Base-by-base conservation (phyloP, 768 basidiomycete genomes). In the Dioszegia hungarica region DNA sequence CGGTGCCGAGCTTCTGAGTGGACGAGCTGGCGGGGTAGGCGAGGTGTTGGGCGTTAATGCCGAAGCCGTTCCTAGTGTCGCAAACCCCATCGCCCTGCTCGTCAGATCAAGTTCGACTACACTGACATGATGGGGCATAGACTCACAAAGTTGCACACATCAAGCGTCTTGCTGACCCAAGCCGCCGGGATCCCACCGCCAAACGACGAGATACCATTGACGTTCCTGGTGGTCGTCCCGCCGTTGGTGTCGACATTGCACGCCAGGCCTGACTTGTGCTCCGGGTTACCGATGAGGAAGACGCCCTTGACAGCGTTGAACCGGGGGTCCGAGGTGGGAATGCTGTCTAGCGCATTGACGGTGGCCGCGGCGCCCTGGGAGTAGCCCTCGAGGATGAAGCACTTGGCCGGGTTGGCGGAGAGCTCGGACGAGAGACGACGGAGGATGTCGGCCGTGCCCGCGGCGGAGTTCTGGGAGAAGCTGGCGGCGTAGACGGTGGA, bases 271-370 rank as follows among this genome's bases (percentile, higher is more conserved):
- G 55, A 25, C 43, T 53, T 63, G 28, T 63, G 62, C 3, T 52
- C 41, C 6, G 62, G 62, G 58, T 59, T 54, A 15, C 62, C 62
- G 41, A 63, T 56, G 31, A 63, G 58, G 58, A 63, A 56, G 31
- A 63, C 62, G 41, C 62, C 62, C 50, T 63, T 63, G 58, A 60
- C 58, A 28, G 62, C 62, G 28, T 48, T 44, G 47, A 63, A 63
- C 17, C 46, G 6, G 14, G 58, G 48, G 12, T 54, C 57, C 17
- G 58, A 56, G 28, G 52, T 43, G 5, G 28, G 19, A 27, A 63
- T 31, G 17, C 39, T 12, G 4, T 25, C 11, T 10, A 63, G 40
- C 15, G 62, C 62, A 29, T 51, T 44, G 54, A 60, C 58, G 11
- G 62, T 63, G 14, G 62, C 62, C 34, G 62, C 62, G 19, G 62